phyloP scores from a whole-genome alignment of 2,329 filamentous ascomycete genomes.

The Cytospora paraplurivora region DNA sequence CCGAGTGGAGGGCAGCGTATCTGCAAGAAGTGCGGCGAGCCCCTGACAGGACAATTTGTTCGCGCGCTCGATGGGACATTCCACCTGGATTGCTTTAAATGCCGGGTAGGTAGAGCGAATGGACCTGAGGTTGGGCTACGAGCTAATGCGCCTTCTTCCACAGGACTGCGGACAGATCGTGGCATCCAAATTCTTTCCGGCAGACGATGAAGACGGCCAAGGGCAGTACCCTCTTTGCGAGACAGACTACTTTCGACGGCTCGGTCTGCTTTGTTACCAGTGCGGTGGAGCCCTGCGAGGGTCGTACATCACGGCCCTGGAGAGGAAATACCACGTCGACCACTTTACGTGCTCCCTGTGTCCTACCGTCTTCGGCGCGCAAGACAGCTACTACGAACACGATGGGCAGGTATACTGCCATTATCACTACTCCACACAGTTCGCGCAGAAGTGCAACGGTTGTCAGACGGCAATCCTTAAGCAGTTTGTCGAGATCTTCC shows the following conservation, averaged over 20 bases:
- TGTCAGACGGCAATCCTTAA: conserved; percentile 97
- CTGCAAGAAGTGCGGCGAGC: conserved; percentile 86
- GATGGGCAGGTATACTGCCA: conserved; percentile 96
- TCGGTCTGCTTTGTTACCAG: conserved; percentile 87
- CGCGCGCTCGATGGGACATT: conserved; percentile 91
- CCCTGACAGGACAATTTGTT: conserved; percentile 93
- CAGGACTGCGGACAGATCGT: conserved; percentile 97
- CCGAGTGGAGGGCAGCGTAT: conserved; percentile 63
- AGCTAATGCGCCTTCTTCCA: conserved; percentile 31
- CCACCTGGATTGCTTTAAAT: conserved; percentile 97
- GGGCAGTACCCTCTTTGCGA: conserved; percentile 95
- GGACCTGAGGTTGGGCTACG: conserved; percentile 9
- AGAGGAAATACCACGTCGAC: conserved; percentile 98
- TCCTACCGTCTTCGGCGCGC: conserved; percentile 94
- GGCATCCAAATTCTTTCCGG: conserved; percentile 97
- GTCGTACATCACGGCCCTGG: conserved; percentile 96
- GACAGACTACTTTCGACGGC: conserved; percentile 92
- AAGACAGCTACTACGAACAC: conserved; percentile 99
- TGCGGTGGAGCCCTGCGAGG: conserved; percentile 91
- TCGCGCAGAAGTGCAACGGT: conserved; percentile 93
- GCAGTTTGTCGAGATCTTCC: conserved; percentile 98
- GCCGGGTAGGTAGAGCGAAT: conserved; percentile 66
- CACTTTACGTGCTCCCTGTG: conserved; percentile 98
- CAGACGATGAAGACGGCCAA: conserved; percentile 83
- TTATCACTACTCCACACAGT: conserved; percentile 97